Base-by-base conservation (phyloP, 495 filamentous ascomycete genomes). In the Copromyces sp. region DNA sequence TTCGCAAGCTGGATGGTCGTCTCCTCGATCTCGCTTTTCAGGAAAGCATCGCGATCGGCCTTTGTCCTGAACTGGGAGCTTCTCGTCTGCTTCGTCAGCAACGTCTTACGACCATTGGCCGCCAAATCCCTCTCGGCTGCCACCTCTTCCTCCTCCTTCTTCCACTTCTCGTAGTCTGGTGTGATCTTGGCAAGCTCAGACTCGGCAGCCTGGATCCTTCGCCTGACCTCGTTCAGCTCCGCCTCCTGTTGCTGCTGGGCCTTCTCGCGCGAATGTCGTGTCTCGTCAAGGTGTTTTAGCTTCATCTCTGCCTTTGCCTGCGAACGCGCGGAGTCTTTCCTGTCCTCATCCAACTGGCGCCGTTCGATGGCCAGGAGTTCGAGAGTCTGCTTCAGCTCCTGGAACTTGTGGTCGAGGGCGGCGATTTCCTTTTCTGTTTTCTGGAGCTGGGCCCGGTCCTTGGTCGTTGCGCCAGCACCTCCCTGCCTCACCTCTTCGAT, bases 61-160 rank as follows among this genome's bases (percentile, higher is more conserved):
- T 97, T 97, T 77, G 87, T 95, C 77, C 88, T 91, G 82, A 97
- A 98, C 71, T 92, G 91, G 39, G 90, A 89, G 78, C 91, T 93
- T n/a, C 94, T 90, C 45, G 93, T 92, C 81, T 98, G 96, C 80
- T 99, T 99, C 68, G 92, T 93, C 76, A 97, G 94, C 17, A 99
- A 85, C 37, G 94, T 90, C 75, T 92, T 91, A 47, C 93, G 85
- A 1, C 86, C 87, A 9, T 89, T 90, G 78, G 95, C 92, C 6
- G 93, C 93, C 44, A 91, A 86, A 24, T 91, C 90, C 4, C 98
- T 86, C 65, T 92, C 87, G 39, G 89, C 80, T 75, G 89, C 91
- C 39, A 94, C 83, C 6, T 84, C 83, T 14, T 85, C 84, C 78
- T 98, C 95, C 70, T 95, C 86, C 41, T 88, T 85, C 77, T 91